These are phyloP conservation scores for Fraxinus sp. DNA, from an alignment of 305 asterid genomes.

Conservation along the genomic window DNA sequence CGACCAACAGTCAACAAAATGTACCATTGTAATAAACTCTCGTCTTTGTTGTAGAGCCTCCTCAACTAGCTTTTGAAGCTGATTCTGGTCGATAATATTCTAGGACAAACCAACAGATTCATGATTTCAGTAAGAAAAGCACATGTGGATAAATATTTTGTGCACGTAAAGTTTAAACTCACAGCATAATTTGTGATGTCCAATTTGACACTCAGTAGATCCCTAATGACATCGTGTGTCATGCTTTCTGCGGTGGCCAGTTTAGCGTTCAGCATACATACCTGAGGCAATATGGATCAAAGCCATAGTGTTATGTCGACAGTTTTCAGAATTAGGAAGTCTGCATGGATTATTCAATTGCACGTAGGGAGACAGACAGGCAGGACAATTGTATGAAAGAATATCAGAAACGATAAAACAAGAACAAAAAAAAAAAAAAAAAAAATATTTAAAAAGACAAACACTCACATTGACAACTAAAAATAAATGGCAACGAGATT, in stretches of 20 bases:
- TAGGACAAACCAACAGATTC: constrained; percentile 28
- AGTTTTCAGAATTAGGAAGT: neutral
- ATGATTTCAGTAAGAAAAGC: constrained; percentile 12
- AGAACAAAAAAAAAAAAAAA: neutral
- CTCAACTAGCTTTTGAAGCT: constrained; percentile 69
- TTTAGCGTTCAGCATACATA: constrained; percentile 67
- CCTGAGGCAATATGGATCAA: constrained; percentile 40
- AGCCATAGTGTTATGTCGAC: constrained; percentile 12
- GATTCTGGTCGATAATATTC: constrained; percentile 72
- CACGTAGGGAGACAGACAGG: constrained; percentile 1
- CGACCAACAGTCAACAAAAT: constrained; percentile 3
- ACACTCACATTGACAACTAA: neutral
- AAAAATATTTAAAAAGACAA: neutral
- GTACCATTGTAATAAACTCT: constrained; percentile 59
- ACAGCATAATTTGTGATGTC: constrained; percentile 83
- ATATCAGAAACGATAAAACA: neutral
- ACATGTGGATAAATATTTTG: constrained; percentile 7
- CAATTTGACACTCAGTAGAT: constrained; percentile 84
- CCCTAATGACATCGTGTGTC: constrained; percentile 96
- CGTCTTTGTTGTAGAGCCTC: constrained; percentile 67
- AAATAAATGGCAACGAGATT: neutral
- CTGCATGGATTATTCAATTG: constrained; percentile 5
- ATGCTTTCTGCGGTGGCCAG: constrained; percentile 84
- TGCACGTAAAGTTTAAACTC: constrained; percentile 34
- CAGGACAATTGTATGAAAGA: neutral